Evolutionary conservation across 1,284 basidiomycete species (phyloP).

Genomic region (Ustilago curta): DNA sequence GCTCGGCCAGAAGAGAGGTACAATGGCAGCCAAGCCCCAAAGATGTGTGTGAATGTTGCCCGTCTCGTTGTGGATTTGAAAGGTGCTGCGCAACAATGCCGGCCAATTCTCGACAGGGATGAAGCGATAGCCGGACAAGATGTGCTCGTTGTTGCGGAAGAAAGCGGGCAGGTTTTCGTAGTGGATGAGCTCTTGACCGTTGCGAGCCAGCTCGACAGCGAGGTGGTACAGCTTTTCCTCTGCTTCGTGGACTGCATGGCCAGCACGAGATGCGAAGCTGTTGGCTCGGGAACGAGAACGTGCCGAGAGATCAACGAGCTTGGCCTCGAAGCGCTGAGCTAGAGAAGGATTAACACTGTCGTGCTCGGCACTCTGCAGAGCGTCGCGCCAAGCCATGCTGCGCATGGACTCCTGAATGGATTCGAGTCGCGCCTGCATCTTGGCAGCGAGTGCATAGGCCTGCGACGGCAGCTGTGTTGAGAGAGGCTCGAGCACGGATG

Average conservation of each 20-base stretch:
- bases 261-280: slow-evolving; percentile 46
- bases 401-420: slow-evolving; percentile 53
- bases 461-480: slow-evolving; percentile 37
- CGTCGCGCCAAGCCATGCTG: slow-evolving; percentile 54
- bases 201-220: slow-evolving; percentile 61
- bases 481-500: slow-evolving; percentile 44
- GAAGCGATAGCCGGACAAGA: slow-evolving; percentile 67
- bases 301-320: slow-evolving; percentile 33
- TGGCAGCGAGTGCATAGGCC: slow-evolving; percentile 43
- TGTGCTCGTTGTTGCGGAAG: slow-evolving; percentile 68
- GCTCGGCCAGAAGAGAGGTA: slow-evolving; percentile 64
- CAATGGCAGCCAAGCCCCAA: slow-evolving; percentile 59
- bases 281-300: slow-evolving; percentile 41
- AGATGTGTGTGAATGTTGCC: slow-evolving; percentile 68
- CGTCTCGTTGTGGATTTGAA: slow-evolving; percentile 69
- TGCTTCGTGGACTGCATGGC: slow-evolving; percentile 56
- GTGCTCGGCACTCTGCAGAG: slow-evolving; percentile 20
- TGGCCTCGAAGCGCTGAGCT: slow-evolving; percentile 40
- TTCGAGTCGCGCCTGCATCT: slow-evolving; percentile 55
- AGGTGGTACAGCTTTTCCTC: slow-evolving; percentile 63
- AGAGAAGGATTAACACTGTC: slow-evolving; percentile 14
- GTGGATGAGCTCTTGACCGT: slow-evolving; percentile 58
- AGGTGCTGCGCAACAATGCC: slow-evolving; percentile 60
- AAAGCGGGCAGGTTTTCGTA: slow-evolving; percentile 63
- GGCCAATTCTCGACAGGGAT: slow-evolving; percentile 63